phyloP scores from a whole-genome alignment of 2,329 filamentous ascomycete species.

The Fusarium denticulatum region DNA sequence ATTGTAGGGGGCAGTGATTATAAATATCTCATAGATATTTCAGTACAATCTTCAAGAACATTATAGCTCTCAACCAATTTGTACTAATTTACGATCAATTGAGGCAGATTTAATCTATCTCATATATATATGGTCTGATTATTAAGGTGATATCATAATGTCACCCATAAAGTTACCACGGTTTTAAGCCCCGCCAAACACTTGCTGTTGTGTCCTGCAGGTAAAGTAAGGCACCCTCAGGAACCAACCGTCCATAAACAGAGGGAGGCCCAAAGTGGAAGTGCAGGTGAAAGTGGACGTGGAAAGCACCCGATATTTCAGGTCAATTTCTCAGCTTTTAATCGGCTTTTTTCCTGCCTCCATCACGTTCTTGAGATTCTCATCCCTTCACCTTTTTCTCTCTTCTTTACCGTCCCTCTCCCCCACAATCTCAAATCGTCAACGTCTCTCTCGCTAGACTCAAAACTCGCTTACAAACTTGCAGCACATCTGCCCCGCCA shows the following conservation, averaged over 20 bases:
- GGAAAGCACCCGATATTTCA: neutral
- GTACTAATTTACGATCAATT: neutral
- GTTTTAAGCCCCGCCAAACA: slow-evolving; percentile 18
- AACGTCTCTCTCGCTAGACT: neutral
- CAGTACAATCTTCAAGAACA: fast-evolving
- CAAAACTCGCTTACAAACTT: slow-evolving; percentile 21
- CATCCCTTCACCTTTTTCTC: neutral
- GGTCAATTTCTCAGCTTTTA: slow-evolving; percentile 19
- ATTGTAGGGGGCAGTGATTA: neutral
- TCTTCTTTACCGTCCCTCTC: neutral
- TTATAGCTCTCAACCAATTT: neutral
- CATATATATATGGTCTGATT: slow-evolving; percentile 29
- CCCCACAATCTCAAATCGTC: neutral
- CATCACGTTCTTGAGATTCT: slow-evolving; percentile 4
- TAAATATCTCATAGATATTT: neutral
- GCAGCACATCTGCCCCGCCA: slow-evolving; percentile 24
- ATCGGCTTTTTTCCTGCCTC: neutral
- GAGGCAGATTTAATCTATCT: neutral
- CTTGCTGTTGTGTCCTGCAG: neutral
- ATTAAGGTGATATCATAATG: slow-evolving; percentile 18
- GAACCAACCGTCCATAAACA: slow-evolving; percentile 15
- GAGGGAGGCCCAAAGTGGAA: neutral
- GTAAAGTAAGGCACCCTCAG: slow-evolving; percentile 15
- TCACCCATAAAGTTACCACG: slow-evolving; percentile 4
- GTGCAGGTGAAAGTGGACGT: neutral